A percentile compares a stretch with the other conserved stretches of the same genome.
phyloP scores from a whole-genome alignment of 2,329 filamentous ascomycete genomes.

The Rutstroemia sydowiana region DNA sequence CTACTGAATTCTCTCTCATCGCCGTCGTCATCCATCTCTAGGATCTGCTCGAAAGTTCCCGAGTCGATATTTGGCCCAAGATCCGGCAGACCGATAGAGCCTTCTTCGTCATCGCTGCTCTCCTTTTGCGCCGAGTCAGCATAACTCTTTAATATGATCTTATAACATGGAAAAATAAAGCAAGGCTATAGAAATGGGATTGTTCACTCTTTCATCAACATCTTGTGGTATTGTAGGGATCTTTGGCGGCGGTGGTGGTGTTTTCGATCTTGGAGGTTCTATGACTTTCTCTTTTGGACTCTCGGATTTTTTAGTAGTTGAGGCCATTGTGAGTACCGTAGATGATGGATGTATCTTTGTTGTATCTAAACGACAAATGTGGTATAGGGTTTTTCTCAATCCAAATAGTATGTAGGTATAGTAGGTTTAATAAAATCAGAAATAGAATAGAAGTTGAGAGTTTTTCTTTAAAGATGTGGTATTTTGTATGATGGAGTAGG shows the following conservation, averaged over 20 bases:
- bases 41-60: slow-evolving; percentile 82
- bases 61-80: slow-evolving; percentile 72
- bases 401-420: no score
- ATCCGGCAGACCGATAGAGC: slow-evolving; percentile 36
- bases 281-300: neutral
- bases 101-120: slow-evolving; percentile 32
- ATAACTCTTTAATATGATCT: no score
- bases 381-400: no score
- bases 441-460: no score
- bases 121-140: slow-evolving; percentile 15
- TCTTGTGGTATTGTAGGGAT: slow-evolving; percentile 3
- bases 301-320: neutral
- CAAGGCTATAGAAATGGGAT: neutral
- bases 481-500: no score
- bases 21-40: slow-evolving; percentile 95
- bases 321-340: neutral
- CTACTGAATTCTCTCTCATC: slow-evolving; percentile 80
- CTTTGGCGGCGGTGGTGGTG: neutral
- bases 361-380: no score
- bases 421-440: no score
- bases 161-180: neutral
- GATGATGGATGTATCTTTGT: neutral
- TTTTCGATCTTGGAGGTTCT: neutral
- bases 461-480: no score
- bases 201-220: slow-evolving; percentile 12